These are phyloP conservation scores for Trichocladium antarcticum DNA, from an alignment of 495 filamentous ascomycete genomes.

Conservation along the genomic window DNA sequence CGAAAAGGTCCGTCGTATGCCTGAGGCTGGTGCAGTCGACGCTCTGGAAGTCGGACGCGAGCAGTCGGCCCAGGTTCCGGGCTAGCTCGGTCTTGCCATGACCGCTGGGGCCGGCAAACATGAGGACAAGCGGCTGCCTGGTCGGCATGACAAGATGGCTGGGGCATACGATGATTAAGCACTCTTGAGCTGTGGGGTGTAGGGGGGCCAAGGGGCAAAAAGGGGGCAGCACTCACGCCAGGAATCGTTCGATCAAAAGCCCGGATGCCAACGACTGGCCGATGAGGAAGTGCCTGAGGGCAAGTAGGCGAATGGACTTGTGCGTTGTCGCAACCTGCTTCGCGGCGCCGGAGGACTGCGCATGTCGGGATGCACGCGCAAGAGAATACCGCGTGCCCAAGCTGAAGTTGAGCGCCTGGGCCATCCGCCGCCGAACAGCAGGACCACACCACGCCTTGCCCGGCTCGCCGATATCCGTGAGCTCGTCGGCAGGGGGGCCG, in stretches of 20 bases:
- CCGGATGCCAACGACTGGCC: background rate
- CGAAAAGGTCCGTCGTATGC: slow-evolving; percentile 38
- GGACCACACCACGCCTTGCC: background rate
- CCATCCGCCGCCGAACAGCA: background rate
- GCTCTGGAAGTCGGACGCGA: slow-evolving; percentile 31
- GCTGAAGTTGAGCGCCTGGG: background rate
- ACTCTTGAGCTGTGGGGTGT: background rate
- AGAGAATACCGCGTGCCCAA: background rate
- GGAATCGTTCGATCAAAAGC: background rate
- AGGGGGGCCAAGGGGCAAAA: slow-evolving; percentile 15
- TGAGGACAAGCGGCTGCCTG: slow-evolving; percentile 29
- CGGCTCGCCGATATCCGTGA: background rate
- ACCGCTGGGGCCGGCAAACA: slow-evolving; percentile 41
- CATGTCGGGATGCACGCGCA: background rate
- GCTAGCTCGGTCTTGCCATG: slow-evolving; percentile 46
- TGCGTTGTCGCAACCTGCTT: background rate
- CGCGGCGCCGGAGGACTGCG: background rate
- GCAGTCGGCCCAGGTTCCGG: slow-evolving; percentile 30
- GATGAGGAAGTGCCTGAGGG: background rate
- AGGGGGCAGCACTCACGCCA: background rate
- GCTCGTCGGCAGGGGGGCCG: background rate
- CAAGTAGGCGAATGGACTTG: background rate
- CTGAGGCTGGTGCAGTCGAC: slow-evolving; percentile 38
- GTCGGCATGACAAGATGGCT: slow-evolving; percentile 7
- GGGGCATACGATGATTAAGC: background rate